Evolutionary conservation across 2,329 filamentous ascomycete species (phyloP), one percentile per base, ranked within the genome.

Genomic region (Arthrobotrys sinensis): DNA sequence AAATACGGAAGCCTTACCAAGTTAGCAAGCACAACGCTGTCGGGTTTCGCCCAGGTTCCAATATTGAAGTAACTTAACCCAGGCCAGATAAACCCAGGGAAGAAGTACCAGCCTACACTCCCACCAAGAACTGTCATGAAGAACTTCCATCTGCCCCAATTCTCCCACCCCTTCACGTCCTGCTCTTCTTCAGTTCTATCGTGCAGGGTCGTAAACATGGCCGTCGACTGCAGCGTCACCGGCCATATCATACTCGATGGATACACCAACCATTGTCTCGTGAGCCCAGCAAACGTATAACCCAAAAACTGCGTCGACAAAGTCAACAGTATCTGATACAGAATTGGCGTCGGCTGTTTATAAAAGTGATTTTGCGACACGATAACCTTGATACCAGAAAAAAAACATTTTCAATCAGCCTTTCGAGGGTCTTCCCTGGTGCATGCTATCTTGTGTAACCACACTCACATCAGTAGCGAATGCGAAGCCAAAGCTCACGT

Each of bases 211-310:
- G 90, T 91, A 82, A 97, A 96, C 92, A 97, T 94, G 81, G 93
- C 91, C 0, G 93, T 93, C 19, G 93, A 95, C 88, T 95, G 94
- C 62, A 97, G 86, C 0, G 93, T 96, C 21, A 92, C 91, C 0
- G 93, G 93, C 93, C 93, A 97, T 57, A 97, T 93, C 92, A 97
- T 96, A 76, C 92, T 92, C 79, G 92, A 92, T 0, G 93, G 93
- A 28, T 93, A 90, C 32, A 97, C 93, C 3, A 97, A 87, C 83
- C 94, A 96, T 62, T 92, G 89, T 72, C 93, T 88, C 1, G 92
- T 92, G 50, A 97, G 86, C 1, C 93, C 93, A 62, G 93, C 93
- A 83, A 97, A 93, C 2, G 93, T 91, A 83, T 96, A 96, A 12
- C 93, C 93, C 38, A 96, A 86, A 32, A 96, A 92, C 83, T 97